These are phyloP conservation scores for Quercus mongolica DNA, from an alignment of 306 rosid genomes.

Conservation along the genomic window DNA sequence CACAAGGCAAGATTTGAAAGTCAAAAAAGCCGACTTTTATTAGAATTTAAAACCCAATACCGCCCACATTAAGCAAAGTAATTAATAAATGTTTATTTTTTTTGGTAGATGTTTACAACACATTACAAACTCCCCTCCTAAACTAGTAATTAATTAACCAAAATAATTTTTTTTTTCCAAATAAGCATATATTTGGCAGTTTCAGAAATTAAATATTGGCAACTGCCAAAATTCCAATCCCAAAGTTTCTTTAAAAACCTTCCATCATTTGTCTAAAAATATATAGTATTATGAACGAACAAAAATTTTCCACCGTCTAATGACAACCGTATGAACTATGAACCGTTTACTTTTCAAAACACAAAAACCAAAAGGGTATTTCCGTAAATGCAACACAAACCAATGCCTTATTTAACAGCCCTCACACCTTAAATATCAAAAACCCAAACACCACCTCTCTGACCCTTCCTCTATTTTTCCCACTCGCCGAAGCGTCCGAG, in stretches of 20 bases:
- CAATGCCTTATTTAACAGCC: neutral
- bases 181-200: too few species aligned
- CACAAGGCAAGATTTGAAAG: neutral
- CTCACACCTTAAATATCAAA: constrained; percentile 24
- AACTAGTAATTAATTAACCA: neutral
- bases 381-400: constrained; percentile 17
- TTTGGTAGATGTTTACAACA: too few species aligned
- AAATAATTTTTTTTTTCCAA: neutral
- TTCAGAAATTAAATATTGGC: neutral
- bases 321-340: neutral
- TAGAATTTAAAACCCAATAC: too few species aligned
- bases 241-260: too few species aligned
- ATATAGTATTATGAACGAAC: too few species aligned
- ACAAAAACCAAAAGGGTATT: constrained; percentile 4
- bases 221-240: neutral
- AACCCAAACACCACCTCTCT: neutral
- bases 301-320: too few species aligned
- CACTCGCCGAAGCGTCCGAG: constrained; percentile 22
- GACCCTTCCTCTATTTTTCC: neutral
- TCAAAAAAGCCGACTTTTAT: neutral
- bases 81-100: neutral
- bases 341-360: constrained; percentile 22
- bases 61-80: neutral
- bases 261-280: too few species aligned
- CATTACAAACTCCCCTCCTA: too few species aligned